phyloP scores from a whole-genome alignment of 1,284 basidiomycete genomes.

The Moesziomyces sp. region DNA sequence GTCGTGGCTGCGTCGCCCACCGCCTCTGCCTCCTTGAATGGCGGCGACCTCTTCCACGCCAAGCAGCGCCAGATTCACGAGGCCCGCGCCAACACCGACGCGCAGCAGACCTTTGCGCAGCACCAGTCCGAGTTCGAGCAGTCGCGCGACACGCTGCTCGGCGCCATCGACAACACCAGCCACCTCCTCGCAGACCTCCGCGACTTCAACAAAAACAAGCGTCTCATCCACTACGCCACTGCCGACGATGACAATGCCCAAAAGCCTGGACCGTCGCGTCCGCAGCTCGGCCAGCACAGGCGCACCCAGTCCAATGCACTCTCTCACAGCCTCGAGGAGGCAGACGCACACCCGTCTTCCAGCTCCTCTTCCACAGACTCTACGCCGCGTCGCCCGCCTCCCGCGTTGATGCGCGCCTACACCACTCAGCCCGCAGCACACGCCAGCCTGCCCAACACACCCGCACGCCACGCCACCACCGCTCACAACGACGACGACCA shows the following conservation, averaged over 20 bases:
- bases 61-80: constrained; percentile 34
- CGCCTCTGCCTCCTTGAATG: constrained; percentile 14
- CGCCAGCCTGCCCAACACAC: constrained; percentile 45
- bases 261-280: constrained; percentile 17
- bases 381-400: constrained; percentile 26
- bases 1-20: constrained; percentile 29
- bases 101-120: constrained; percentile 38
- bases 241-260: constrained; percentile 8
- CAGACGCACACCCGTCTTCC: constrained; percentile 11
- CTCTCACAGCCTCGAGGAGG: constrained; percentile 35
- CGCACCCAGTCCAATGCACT: constrained; percentile 30
- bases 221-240: constrained; percentile 84
- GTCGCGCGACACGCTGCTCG: constrained; percentile 40
- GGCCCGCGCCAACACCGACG: constrained; percentile 21
- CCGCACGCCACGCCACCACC: constrained; percentile 17
- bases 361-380: constrained; percentile 13
- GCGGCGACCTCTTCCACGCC: constrained; percentile 25
- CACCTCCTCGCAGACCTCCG: constrained; percentile 78
- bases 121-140: constrained; percentile 48
- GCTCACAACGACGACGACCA: constrained; percentile 8
- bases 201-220: constrained; percentile 84
- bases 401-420: constrained; percentile 36
- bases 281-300: constrained; percentile 14
- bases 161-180: constrained; percentile 78
- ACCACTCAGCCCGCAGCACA: constrained; percentile 27